Base-by-base conservation (phyloP, 495 filamentous ascomycete genomes). In the Penicillium flavigenum region DNA sequence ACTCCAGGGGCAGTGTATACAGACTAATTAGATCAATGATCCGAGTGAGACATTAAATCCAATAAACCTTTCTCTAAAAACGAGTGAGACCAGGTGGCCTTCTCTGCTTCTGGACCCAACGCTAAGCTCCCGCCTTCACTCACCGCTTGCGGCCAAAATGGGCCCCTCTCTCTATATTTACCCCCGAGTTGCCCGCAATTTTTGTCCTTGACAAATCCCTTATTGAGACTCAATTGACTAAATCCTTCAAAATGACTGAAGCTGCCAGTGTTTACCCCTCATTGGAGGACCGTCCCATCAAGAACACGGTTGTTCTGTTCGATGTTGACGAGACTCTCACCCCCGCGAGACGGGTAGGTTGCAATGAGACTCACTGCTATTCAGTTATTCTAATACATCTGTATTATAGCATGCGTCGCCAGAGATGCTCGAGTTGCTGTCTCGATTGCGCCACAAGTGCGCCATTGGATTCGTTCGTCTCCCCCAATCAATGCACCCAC, bases 311-410 rank as follows among this genome's bases (percentile, higher is more conserved):
- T 70, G 84, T 80, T 59, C 86, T 98, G 36, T 98, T 98, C 70
- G 93, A 98, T 72, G 93, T 98, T 26, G 93, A 98, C 70, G 86
- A 79, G 56, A 96, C 93, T 27, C 81, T 98, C 55, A 92, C 91
- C 16, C 86, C 83, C 5, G 82, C 93, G 27, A 84, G 93, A 50
- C 75, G 76, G 48, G 86, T 92, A 82, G 45, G 79, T 77, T 31
- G n/a, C 43, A 24, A 32, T 46, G 39, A 20, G n/a, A 48, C 22
- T 43, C 42, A 31, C 41, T 46, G 5, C 11, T 16, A 29, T 16
- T 49, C 32, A 29, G 24, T 31, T 42, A 56, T 63, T 54, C 68
- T 60, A 52, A 47, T 41, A 29, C 43, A 19, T 45, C 14, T 27
- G 20, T 52, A 19, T 16, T 51, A 17, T 27, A 91, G 88, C 41